Conservation (phyloP, 805 yeast species). For the Candida vaughaniae region DNA sequence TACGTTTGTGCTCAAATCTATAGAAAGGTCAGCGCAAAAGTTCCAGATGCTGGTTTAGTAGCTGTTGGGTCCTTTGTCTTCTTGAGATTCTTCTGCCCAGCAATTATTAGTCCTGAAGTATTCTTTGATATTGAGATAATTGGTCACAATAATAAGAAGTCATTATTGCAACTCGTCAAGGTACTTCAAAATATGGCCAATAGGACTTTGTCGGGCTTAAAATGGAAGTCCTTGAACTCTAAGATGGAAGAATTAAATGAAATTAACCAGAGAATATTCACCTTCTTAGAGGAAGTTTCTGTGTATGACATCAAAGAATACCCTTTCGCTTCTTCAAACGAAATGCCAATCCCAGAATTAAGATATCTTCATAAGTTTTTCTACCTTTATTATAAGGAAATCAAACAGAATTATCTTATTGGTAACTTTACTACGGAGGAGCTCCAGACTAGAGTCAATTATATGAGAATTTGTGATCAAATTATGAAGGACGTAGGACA, state of each 20-base stretch:
- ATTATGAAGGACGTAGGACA: constrained; percentile 53
- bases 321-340: constrained; percentile 24
- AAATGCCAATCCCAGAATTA: constrained; percentile 36
- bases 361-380: constrained; percentile 41
- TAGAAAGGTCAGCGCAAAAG: constrained; percentile 54
- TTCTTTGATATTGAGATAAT: constrained; percentile 31
- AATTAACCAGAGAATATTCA: constrained; percentile 27
- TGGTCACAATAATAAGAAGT: constrained; percentile 50
- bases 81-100: constrained; percentile 84
- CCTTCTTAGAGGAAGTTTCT: constrained; percentile 28
- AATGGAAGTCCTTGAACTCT: constrained; percentile 55
- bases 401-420: constrained; percentile 28
- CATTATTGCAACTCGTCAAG: constrained; percentile 76
- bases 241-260: constrained; percentile 38
- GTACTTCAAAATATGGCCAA: constrained; percentile 86
- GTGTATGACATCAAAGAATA: constrained; percentile 16
- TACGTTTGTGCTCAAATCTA: constrained; percentile 68
- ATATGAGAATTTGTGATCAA: constrained; percentile 44
- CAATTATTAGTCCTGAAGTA: constrained; percentile 83
- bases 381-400: constrained; percentile 32
- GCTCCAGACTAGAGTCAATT: constrained; percentile 21
- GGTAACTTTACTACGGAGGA: constrained; percentile 18
- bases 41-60: constrained; percentile 56
- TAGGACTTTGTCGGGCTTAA: constrained; percentile 64
- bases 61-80: constrained; percentile 89